Evolutionary conservation across 768 basidiomycete species (phyloP), one percentile per base, ranked within the genome.

Genomic region (Cantharellus anzutake): DNA sequence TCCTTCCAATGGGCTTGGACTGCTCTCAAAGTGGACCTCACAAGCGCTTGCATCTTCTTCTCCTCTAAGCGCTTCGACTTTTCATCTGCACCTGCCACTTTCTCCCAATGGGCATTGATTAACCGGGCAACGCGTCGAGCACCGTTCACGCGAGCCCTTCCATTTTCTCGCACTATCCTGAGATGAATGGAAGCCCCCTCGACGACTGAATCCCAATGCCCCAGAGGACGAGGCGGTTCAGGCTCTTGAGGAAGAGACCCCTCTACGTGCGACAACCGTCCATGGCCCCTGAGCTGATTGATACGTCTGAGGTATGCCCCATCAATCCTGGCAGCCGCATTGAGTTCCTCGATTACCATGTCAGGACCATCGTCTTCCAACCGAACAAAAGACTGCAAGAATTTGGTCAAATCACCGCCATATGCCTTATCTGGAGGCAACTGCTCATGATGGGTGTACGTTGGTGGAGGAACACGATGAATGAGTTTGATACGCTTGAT

Each of bases 1-100:
- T 86, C 81, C 69, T 84, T 86, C 93, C 93, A 97, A 67, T 90
- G 84, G 4, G 75, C 75, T 39, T 78, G 75, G 38, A 96, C 80
- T 65, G 81, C 71, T 64, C 79, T 80, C 55, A 84, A 74, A 0
- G 86, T 82, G 29, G 79, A 76, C 71, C 85, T 87, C 7, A 86
- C 86, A 42, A 89, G 65, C 2, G 72, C 74, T 58, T 79, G 74
- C 64, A 86, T 63, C 38, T 82, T 74, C 68, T 77, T 79, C 71
- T 89, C 85, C 65, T 87, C 84, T 63, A 76, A 76, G 20, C 69
- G 69, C 60, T 70, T 73, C 16, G 76, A 76, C 67, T 74, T 79
- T 39, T 83, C 82, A 59, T 81, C 82, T 66, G 75, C 79, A 39
- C 76, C 74, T 41, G 76, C 80, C 57, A 80, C 74, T 39, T 72